Base-by-base conservation (phyloP, 768 basidiomycete species). In the Suillus occidentalis region DNA sequence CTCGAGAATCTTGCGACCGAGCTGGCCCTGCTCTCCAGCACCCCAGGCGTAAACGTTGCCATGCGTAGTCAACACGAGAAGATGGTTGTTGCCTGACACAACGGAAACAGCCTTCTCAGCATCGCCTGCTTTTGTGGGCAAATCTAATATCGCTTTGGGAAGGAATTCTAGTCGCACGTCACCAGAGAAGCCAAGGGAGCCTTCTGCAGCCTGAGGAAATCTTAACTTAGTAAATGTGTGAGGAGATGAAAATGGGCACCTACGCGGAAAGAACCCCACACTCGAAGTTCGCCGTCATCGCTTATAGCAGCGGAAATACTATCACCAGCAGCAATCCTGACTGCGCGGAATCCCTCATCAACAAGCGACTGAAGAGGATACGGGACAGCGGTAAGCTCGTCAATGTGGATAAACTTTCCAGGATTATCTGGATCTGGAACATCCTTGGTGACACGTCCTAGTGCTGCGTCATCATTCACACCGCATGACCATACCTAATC, bases 211-310 rank as follows among this genome's bases (percentile, higher is more conserved):
- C 90, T 92, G 63, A 14, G 67, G 60, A 63, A 39, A 65, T 63
- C 61, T 61, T 55, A 58, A 60, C 64, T 42, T 60, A 37, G 60
- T 67, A 14, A 62, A 36, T 9, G 55, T 50, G 63, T 42, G 57
- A 60, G 60, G 37, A 50, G 49, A n/a, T 31, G 42, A 34, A 34
- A 10, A 42, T n/a, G 64, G 20, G 52, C 37, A 75, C 88, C 65
- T 77, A 97, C 96, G 25, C 94, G 85, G 83, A 97, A 98, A 50
- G 90, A 89, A 25, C 88, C 89, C 96, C 96, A 98, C 28, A 90
- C 92, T 64, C 91, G 84, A 58, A 98, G 78, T 65, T 92, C 89
- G 57, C 96, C 96, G 59, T 89, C 80, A 52, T 84, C 81, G 63
- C 89, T 90, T 66, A 97, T 82, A 25, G 94, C 95, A 37, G 94